Evolutionary conservation across 495 filamentous ascomycete species (phyloP), one percentile per base, ranked within the genome.

Genomic region (Annulohypoxylon bovei): DNA sequence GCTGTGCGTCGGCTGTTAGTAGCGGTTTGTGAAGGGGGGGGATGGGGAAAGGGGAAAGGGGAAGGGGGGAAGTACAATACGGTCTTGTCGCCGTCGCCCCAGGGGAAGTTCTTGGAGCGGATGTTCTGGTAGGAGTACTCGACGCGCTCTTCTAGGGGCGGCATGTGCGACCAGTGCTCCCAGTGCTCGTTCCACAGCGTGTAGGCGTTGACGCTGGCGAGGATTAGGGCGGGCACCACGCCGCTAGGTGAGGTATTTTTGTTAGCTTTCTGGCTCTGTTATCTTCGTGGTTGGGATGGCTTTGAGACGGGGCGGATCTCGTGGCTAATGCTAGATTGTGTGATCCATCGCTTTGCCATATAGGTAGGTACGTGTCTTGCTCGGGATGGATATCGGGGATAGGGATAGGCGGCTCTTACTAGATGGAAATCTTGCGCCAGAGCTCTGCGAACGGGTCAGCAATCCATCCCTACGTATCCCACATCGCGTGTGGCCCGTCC

Each of bases 51-150:
- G 11, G 12, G 44, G 40, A 28, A 57, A 57, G 20, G 56, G 11
- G 57, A 59, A n/a, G 56, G 28, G 27, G 22, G 20, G 39, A 39
- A 64, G 66, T 82, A 84, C 81, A 84, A 84, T 22, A 82, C 20
- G 62, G 82, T 84, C 82, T 97, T 94, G 81, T 98, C 94, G 78
- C 94, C 94, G 78, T 97, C 86, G 50, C 94, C 93, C 91, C 91
- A 98, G 71, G 88, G 87, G 87, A 82, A 98, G 86, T 95, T 95
- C 87, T 93, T 95, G 71, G 85, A 84, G 75, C 94, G 88, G 77
- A 97, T 89, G 85, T 98, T 98, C 88, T 93, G 91, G 87, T 94
- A 98, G 61, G 92, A 87, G 84, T 97, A 98, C 84, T 97, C 89
- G 71, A 84, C 76, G 75, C 92, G 89, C 81, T 98, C 95, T 85